Percentiles rank a stretch among this genome's conserved stretches.
Conservation (phyloP, 345 rosid genomes). For the Trapa bicornis region DNA sequence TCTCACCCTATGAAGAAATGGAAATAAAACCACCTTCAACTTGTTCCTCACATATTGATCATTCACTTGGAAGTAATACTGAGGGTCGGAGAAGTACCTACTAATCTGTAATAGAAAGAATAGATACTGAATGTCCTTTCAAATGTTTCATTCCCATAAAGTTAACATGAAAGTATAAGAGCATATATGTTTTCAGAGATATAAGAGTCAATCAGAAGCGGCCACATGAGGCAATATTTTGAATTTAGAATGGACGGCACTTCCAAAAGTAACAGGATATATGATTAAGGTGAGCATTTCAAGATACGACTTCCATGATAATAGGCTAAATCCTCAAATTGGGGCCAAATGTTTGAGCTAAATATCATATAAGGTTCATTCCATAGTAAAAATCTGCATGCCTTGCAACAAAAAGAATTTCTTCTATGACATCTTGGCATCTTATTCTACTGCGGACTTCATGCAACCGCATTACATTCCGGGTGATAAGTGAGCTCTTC, state of each 20-base stretch:
- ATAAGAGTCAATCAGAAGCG: neutral
- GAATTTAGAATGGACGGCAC: neutral
- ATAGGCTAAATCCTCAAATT: no score
- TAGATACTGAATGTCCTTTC: neutral
- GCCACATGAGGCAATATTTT: neutral
- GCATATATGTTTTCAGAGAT: neutral
- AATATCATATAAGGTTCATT: no score
- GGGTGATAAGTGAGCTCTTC: neutral
- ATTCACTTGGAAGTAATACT: slow-evolving; percentile 96
- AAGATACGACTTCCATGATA: neutral
- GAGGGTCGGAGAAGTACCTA: slow-evolving; percentile 87
- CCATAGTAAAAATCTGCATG: neutral
- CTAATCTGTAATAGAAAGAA: slow-evolving; percentile 47
- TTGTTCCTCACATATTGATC: slow-evolving; percentile 96
- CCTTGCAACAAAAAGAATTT: neutral
- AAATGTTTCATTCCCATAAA: neutral
- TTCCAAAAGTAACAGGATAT: neutral
- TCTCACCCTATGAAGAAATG: slow-evolving; percentile 90
- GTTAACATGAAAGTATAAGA: neutral
- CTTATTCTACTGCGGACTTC: neutral
- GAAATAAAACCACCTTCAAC: slow-evolving; percentile 82
- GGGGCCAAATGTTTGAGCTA: no score
- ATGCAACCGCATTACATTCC: neutral
- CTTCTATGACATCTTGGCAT: neutral
- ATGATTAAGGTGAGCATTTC: neutral